phyloP scores from a whole-genome alignment of 2,329 filamentous ascomycete genomes.

The Botrytis deweyae region DNA sequence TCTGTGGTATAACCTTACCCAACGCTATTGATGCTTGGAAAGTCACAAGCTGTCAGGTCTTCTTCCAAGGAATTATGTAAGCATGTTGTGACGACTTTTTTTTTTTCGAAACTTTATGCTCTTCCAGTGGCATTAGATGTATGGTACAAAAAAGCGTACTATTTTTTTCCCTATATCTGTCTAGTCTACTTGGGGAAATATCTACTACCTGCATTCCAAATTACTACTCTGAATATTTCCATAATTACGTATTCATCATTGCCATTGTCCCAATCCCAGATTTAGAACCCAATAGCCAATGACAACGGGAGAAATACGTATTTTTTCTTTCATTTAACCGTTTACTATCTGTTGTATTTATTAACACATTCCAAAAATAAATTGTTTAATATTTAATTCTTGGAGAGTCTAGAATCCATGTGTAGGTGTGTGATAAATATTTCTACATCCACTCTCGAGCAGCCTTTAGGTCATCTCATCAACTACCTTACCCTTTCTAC shows the following conservation, averaged over 20 bases:
- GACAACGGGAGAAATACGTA: neutral
- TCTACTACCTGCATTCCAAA: neutral
- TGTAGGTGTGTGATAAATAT: neutral
- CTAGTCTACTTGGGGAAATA: neutral
- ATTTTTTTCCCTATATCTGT: neutral
- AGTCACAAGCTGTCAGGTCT: neutral
- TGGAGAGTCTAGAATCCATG: neutral
- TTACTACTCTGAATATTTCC: neutral
- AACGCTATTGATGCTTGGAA: neutral
- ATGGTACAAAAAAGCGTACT: neutral
- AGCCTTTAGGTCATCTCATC: neutral
- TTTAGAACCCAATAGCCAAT: neutral
- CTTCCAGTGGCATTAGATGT: neutral
- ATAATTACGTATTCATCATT: neutral
- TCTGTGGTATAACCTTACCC: neutral
- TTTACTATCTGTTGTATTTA: neutral
- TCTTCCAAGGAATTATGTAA: constrained; percentile 1
- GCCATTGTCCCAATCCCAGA: neutral
- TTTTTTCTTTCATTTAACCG: neutral
- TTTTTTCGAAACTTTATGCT: too few relatives aligned
- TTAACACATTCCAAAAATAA: neutral
- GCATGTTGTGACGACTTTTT: neutral
- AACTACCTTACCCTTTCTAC: neutral
- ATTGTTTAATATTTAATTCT: neutral
- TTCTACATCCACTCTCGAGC: neutral